Percentiles rank a stretch among this genome's conserved stretches.
Conservation (phyloP, 495 filamentous ascomycete species). For the Aspergillus funiculosus region DNA sequence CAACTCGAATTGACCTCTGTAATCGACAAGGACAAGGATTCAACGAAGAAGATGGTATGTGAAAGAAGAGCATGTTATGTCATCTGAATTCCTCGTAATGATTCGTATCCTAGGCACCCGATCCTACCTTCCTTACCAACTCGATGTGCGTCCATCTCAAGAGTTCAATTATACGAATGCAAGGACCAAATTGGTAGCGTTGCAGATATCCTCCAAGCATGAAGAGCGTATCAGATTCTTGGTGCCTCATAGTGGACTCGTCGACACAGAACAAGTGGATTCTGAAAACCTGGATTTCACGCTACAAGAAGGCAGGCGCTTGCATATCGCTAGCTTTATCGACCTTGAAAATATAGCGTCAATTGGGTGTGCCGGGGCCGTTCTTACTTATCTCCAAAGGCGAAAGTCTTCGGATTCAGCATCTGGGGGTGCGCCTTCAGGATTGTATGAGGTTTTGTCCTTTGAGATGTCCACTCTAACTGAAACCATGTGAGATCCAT, state of each 20-base stretch:
- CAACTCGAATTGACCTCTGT: conserved; percentile 58
- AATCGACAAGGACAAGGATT: conserved; percentile 17
- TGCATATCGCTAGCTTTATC: conserved; percentile 67
- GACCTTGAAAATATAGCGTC: conserved; percentile 72
- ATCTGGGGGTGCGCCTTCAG: conserved; percentile 45
- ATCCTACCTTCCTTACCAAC: conserved; percentile 56
- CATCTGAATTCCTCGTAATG: background rate
- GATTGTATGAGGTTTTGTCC: conserved; percentile 52
- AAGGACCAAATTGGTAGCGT: conserved; percentile 60
- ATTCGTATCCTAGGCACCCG: conserved; percentile 26
- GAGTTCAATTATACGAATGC: conserved; percentile 73
- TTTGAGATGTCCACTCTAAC: conserved; percentile 74
- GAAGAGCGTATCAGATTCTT: conserved; percentile 42
- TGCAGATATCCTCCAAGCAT: conserved; percentile 36
- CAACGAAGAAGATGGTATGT: conserved; percentile 26
- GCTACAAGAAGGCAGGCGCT: conserved; percentile 56
- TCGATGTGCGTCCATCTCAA: conserved; percentile 65
- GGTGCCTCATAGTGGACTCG: conserved; percentile 51
- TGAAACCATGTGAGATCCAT: conserved; percentile 59
- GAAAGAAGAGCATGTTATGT: background rate
- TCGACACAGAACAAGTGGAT: conserved; percentile 39
- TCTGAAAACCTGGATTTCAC: conserved; percentile 45
- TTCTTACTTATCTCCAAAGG: conserved; percentile 73
- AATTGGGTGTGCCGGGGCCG: conserved; percentile 78
- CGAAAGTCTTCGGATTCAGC: conserved; percentile 56